Evolutionary conservation across 2,329 filamentous ascomycete species (phyloP).

Genomic region (Xylariomycetidae sp.): DNA sequence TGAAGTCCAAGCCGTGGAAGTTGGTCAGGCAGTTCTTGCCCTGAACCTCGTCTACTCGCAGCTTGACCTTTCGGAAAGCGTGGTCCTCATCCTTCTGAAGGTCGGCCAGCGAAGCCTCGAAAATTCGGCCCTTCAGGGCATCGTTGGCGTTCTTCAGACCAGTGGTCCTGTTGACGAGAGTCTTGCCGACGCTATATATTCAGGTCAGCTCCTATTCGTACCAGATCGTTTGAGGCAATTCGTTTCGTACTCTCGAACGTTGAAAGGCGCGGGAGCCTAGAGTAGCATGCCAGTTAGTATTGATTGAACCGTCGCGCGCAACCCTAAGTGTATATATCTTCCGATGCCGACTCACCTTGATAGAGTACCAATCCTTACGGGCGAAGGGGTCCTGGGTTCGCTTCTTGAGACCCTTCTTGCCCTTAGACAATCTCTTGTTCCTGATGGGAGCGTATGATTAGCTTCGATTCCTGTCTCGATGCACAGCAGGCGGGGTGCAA

Average conservation of each 20-base stretch:
- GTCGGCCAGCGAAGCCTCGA: conserved; percentile 98
- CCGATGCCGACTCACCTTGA: conserved; percentile 63
- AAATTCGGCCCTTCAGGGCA: conserved; percentile 95
- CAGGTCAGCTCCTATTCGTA: conserved; percentile 17
- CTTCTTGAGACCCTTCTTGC: conserved; percentile 99
- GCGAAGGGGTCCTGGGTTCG: conserved; percentile 95
- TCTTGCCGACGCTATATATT: conserved; percentile 87
- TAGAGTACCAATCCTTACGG: conserved; percentile 98
- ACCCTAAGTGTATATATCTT: conserved; percentile 10
- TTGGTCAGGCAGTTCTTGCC: conserved; percentile 99
- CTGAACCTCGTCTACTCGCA: conserved; percentile 97
- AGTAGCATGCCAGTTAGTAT: conserved; percentile 21
- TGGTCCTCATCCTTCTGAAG: conserved; percentile 99
- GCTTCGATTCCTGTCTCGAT: conserved; percentile 16
- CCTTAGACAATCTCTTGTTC: conserved; percentile 99
- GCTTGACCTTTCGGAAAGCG: conserved; percentile 99
- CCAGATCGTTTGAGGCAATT: conserved; percentile 2
- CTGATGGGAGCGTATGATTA: conserved; percentile 40
- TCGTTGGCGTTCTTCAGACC: conserved; percentile 99
- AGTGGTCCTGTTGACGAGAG: conserved; percentile 97
- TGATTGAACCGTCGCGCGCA: neutral
- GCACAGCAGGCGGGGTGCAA: too few relatives aligned
- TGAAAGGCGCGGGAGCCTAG: conserved; percentile 91
- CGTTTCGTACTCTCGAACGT: conserved; percentile 83
- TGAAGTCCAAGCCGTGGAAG: conserved; percentile 99